A percentile compares a stretch with the other conserved stretches of the same genome.
phyloP scores from a whole-genome alignment of 306 rosid genomes.

The Fagus sylvatica region DNA sequence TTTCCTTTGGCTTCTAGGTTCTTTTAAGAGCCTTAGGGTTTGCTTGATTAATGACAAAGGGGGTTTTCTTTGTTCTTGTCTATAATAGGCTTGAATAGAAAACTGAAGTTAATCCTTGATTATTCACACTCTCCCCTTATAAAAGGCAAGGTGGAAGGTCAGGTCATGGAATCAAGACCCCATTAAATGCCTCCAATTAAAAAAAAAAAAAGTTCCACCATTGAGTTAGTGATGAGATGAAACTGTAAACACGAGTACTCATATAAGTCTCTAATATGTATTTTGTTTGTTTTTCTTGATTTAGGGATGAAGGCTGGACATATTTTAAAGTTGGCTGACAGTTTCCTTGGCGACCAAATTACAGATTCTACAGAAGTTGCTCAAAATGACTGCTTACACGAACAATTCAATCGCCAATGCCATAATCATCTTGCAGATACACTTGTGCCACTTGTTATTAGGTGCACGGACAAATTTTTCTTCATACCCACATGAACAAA shows the following conservation, averaged over 20 bases:
- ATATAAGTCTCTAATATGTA: neutral
- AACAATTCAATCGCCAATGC: neutral
- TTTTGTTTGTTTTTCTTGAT: neutral
- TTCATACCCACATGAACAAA: constrained; percentile 33
- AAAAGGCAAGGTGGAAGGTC: no score
- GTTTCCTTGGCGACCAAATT: constrained; percentile 26
- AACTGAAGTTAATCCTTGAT: no score
- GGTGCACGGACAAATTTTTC: constrained; percentile 9
- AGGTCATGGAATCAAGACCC: no score
- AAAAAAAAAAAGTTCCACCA: neutral
- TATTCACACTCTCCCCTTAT: no score
- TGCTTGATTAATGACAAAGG: no score
- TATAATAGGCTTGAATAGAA: no score
- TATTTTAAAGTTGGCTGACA: constrained; percentile 32
- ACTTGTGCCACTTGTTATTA: neutral
- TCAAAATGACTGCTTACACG: constrained; percentile 8
- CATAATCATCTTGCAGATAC: neutral
- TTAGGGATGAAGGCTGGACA: constrained; percentile 38
- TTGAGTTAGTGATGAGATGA: neutral
- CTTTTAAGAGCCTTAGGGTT: no score
- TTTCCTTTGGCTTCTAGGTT: no score
- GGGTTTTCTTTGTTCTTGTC: no score
- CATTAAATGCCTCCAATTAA: no score
- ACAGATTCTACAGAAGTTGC: constrained; percentile 29
- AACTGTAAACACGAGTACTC: neutral